Conservation (phyloP, 305 asterid species). For the Fraxinus sp. region DNA sequence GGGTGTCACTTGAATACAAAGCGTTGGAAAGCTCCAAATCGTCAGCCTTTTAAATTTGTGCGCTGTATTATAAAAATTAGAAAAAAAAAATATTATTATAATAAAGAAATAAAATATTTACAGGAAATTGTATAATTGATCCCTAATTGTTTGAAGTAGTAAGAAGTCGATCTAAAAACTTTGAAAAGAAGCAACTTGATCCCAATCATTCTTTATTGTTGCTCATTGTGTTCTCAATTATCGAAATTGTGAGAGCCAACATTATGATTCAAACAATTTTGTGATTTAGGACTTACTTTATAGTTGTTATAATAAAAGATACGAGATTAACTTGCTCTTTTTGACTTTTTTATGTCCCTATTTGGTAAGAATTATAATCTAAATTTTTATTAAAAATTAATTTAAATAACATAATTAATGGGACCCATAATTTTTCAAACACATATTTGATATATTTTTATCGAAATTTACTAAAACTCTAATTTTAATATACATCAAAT, state of each 20-base stretch:
- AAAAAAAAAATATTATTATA: too few species aligned
- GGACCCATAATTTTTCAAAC: background rate
- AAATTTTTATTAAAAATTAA: too few species aligned
- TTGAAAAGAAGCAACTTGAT: background rate
- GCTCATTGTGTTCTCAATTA: background rate
- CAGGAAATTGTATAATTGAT: background rate
- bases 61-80: background rate
- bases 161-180: background rate
- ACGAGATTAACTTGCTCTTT: background rate
- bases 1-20: slow-evolving; percentile 31
- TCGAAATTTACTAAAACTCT: too few species aligned
- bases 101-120: background rate
- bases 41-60: slow-evolving; percentile 25
- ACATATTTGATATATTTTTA: too few species aligned
- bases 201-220: background rate
- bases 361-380: too few species aligned
- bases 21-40: slow-evolving; percentile 35
- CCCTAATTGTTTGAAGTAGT: background rate
- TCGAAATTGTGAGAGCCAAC: background rate
- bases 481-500: background rate
- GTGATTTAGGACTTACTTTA: background rate
- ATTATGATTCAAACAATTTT: background rate
- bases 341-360: background rate
- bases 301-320: background rate
- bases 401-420: too few species aligned